These are phyloP conservation scores for Russula brevipes DNA, from an alignment of 768 basidiomycete species.

Conservation along the genomic window DNA sequence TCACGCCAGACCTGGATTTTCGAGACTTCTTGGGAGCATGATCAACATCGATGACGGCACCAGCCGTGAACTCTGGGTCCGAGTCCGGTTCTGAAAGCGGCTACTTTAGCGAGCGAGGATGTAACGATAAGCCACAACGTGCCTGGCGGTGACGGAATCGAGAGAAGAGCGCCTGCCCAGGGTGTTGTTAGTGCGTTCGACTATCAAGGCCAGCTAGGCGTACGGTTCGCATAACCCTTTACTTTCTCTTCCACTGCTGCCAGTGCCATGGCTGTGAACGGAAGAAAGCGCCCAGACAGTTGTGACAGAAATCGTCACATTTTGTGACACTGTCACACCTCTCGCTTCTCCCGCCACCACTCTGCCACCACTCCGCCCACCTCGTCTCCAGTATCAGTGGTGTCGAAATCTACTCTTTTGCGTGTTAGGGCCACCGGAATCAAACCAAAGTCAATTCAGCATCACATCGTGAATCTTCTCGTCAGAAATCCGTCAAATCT, in stretches of 20 bases:
- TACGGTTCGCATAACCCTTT: slow-evolving; percentile 19
- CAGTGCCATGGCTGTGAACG: background rate
- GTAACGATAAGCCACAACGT: background rate
- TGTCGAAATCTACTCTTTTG: background rate
- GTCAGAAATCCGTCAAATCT: background rate
- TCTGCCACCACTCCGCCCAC: no score
- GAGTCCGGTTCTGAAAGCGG: slow-evolving; percentile 38
- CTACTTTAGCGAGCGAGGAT: background rate
- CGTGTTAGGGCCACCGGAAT: background rate
- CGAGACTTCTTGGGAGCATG: slow-evolving; percentile 31
- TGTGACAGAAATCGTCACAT: background rate
- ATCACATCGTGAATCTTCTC: background rate
- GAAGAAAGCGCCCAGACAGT: background rate
- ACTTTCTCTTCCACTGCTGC: background rate
- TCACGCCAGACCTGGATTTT: slow-evolving; percentile 21
- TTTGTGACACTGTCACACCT: slow-evolving; percentile 7
- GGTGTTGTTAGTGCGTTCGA: background rate
- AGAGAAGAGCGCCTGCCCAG: slow-evolving; percentile 20
- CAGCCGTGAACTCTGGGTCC: slow-evolving; percentile 47
- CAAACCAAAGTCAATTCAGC: background rate
- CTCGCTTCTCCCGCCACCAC: no score
- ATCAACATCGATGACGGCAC: slow-evolving; percentile 33
- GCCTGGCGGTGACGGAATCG: slow-evolving; percentile 38
- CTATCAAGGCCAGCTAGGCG: background rate
- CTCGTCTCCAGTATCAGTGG: no score